These are phyloP conservation scores for Epichloe amarillans DNA, from an alignment of 2,329 filamentous ascomycete species.

Conservation along the genomic window DNA sequence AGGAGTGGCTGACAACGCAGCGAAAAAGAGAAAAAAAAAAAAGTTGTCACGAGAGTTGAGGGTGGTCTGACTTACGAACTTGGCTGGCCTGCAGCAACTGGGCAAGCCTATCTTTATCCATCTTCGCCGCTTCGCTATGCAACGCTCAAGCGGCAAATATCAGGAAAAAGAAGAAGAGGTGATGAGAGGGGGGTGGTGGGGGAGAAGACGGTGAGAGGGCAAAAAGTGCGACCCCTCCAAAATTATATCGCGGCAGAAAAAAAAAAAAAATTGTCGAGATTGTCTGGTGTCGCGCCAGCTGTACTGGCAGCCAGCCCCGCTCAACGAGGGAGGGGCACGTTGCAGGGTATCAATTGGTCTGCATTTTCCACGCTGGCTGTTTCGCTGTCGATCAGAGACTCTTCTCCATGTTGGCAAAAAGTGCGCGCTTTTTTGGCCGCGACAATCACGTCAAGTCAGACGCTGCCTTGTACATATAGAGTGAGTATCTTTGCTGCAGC, in stretches of 20 bases:
- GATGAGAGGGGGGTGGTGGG: not conserved
- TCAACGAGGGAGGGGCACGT: slow-evolving; percentile 2
- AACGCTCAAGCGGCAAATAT: slow-evolving; percentile 6
- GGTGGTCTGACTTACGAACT: slow-evolving; percentile 51
- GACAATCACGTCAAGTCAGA: not conserved
- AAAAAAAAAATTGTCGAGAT: slow-evolving; percentile 9
- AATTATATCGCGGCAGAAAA: slow-evolving; percentile 7
- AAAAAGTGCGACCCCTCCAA: slow-evolving; percentile 6
- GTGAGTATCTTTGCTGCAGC: too few relatives aligned
- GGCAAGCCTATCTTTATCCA: slow-evolving; percentile 59
- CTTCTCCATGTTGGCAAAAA: too few relatives aligned
- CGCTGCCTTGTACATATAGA: not conserved
- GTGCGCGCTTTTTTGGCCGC: not conserved
- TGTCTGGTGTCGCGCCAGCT: slow-evolving; percentile 2
- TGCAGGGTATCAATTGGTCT: not conserved
- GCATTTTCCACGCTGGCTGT: too few relatives aligned
- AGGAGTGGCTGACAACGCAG: slow-evolving; percentile 1
- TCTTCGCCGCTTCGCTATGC: slow-evolving; percentile 10
- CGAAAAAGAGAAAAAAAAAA: not conserved
- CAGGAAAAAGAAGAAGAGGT: slow-evolving; percentile 4
- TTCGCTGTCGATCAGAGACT: too few relatives aligned
- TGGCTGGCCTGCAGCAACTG: slow-evolving; percentile 78
- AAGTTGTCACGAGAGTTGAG: not conserved
- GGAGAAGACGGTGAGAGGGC: slow-evolving; percentile 5
- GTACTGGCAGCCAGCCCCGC: slow-evolving; percentile 5